Conservation (phyloP, 257 asterid species). For the Schizonepeta tenuifolia region DNA sequence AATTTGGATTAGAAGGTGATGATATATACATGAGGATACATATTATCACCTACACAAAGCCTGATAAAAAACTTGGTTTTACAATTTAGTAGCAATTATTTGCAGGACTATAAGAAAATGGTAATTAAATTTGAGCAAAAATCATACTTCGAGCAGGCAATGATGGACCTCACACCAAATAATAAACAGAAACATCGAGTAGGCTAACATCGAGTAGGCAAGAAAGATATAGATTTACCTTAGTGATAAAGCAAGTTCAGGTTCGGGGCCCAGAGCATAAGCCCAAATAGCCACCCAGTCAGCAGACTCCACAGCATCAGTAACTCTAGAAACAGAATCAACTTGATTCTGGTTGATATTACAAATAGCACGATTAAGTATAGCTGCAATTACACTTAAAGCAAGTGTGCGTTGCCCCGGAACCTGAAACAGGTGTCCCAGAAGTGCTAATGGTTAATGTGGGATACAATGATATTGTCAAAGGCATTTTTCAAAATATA, state of each 20-base stretch:
- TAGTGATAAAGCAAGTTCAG: conserved; percentile 88
- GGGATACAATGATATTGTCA: conserved; percentile 29
- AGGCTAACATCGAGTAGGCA: conserved; percentile 10
- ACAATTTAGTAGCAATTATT: conserved; percentile 11
- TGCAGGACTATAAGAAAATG: not conserved
- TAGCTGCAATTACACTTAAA: conserved; percentile 68
- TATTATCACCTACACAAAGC: conserved; percentile 6
- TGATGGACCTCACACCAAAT: conserved; percentile 5
- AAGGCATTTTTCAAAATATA: conserved; percentile 18
- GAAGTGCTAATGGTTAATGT: conserved; percentile 35
- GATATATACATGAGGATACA: conserved; percentile 23
- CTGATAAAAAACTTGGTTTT: conserved; percentile 11
- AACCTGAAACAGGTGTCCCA: conserved; percentile 53
- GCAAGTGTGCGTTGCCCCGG: conserved; percentile 95
- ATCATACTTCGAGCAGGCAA: conserved; percentile 9
- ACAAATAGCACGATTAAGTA: conserved; percentile 65
- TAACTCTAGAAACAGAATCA: conserved; percentile 42
- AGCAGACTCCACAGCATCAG: conserved; percentile 40
- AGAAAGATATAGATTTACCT: conserved; percentile 48
- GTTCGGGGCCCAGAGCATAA: conserved; percentile 95
- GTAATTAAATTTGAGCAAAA: not conserved
- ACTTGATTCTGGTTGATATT: conserved; percentile 48
- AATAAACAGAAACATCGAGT: not conserved
- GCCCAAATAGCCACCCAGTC: conserved; percentile 99
- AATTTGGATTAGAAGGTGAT: not conserved